Evolutionary conservation across 305 asterid species (phyloP), one percentile per base, ranked within the genome.

Genomic region (Solanum chacoense): DNA sequence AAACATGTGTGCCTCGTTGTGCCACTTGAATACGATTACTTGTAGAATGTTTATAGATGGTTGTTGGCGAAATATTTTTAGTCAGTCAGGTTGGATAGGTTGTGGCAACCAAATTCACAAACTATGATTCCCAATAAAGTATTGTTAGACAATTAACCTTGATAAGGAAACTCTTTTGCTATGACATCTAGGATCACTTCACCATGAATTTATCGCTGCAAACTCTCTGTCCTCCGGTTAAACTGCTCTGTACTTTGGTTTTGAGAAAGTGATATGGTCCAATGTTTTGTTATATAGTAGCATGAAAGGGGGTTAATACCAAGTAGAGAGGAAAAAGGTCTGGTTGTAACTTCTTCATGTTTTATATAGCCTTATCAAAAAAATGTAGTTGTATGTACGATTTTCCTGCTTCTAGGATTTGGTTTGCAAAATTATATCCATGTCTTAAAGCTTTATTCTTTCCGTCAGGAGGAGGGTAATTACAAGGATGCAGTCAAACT

Each of bases 401-500:
- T 31, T 20, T 10, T 84, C 42, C 74, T 84, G 31, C 45, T 81
- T 81, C 29, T 59, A 50, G 74, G 32, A 31, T 29, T 50, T 84
- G n/a, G 29, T 84, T 55, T 55, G 74, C 87, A 22, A 84, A 84
- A 7, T 55, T 84, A 50, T 31, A 84, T 50, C 87, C 74, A 10
- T 55, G 31, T 84, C 74, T 84, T 1, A 55, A 18, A 84, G 87
- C 74, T 84, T 84, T 84, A 5, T 3, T 3, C 3, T 29, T 71
- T 81, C 37, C 88, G 90, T 89, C 96, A 97, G 99, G 99, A 90
- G 91, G 98, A 92, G 37, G 99, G 99, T 12, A 95, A 92, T 89
- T 97, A 93, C 90, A 89, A 90, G 80, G 96, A 94, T 78, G 98
- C 99, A 0, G 96, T 95, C 78, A 93, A 94, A 88, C 88, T 97